Base-by-base conservation (phyloP, 108 stramenopile species). In the Schizochytrium sp. region DNA sequence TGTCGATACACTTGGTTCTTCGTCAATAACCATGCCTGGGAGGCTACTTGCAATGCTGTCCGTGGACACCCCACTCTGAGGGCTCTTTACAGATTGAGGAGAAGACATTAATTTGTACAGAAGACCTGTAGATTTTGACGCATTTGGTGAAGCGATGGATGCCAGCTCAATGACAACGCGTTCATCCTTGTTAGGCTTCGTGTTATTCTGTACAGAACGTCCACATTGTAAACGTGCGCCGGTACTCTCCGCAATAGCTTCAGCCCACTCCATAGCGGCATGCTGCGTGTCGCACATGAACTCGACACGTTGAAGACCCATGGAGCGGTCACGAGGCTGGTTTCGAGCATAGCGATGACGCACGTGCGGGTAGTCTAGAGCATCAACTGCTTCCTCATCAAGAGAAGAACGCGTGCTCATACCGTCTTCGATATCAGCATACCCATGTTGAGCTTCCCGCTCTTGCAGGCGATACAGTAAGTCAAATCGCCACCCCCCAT, bases 231-330 rank as follows among this genome's bases (percentile, higher is more conserved):
- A 38, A 19, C 76, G 28, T 10, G 47, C 50, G 47, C 53, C 53
- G 5, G 76, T 12, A 53, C 12, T 55, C 47, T 83, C 55, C n/a
- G 50, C 76, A 55, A 83, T 83, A 5, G 76, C 76, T n/a, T 55
- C 53, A 40, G 76, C 53, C 76, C 76, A 83, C 47, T n/a, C 15
- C 4, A 55, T n/a, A 13, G 53, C 53, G 47, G 49, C 76, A 40
- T 83, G 76, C 53, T 53, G 10, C 50, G 50, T 5, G 12, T 83
- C 76, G 76, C 76, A 83, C 76, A 83, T 83, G 47, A 83, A 83
- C 3, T 83, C 76, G 47, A 83, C 5, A 0, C 64, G 64, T 7
- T 8, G 40, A 10, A n/a, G 10, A 5, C n/a, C 15, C 45, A 47
- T 50, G 47, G 2, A 47, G 49, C 40, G 15, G 72, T 13, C 76